phyloP scores from a whole-genome alignment of 2,329 filamentous ascomycete species.

The Fusarium multiceps region DNA sequence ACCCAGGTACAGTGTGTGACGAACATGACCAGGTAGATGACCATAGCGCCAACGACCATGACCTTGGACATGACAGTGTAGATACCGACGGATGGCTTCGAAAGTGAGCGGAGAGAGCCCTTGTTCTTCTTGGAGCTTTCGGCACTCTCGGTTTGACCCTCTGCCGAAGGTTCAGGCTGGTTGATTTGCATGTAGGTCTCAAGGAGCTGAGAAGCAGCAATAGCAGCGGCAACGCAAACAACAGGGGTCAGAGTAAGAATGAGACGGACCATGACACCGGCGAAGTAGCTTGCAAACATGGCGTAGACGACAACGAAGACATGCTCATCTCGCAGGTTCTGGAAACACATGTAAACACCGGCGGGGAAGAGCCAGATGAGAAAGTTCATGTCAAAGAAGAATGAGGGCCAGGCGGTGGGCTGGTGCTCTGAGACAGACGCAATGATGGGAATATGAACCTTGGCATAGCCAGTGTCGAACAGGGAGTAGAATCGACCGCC shows the following conservation, averaged over 20 bases:
- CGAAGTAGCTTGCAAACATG: conserved; percentile 97
- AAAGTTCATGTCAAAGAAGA: conserved; percentile 99
- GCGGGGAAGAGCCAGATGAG: conserved; percentile 99
- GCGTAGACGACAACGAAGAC: conserved; percentile 98
- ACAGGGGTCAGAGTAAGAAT: conserved; percentile 98
- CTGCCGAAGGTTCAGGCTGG: conserved; percentile 66
- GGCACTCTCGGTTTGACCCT: conserved; percentile 52
- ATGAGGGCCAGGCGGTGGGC: conserved; percentile 97
- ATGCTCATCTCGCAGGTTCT: conserved; percentile 91
- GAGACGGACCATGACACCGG: conserved; percentile 98
- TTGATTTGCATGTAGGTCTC: conserved; percentile 82
- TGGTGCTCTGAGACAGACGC: conserved; percentile 99
- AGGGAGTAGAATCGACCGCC: conserved; percentile 98
- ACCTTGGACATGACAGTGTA: conserved; percentile 84
- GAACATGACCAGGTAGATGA: conserved; percentile 88
- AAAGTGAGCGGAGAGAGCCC: conserved; percentile 73
- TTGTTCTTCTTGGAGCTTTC: conserved; percentile 69
- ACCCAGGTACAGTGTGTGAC: conserved; percentile 99
- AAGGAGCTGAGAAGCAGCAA: conserved; percentile 87
- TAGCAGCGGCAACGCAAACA: conserved; percentile 92
- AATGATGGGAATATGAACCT: conserved; percentile 99
- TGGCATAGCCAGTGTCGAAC: conserved; percentile 98
- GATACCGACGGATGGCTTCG: conserved; percentile 82
- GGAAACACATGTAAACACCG: conserved; percentile 98
- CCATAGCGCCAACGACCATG: conserved; percentile 77